Base-by-base conservation (phyloP, 768 basidiomycete genomes). In the Mycena epipterygia region DNA sequence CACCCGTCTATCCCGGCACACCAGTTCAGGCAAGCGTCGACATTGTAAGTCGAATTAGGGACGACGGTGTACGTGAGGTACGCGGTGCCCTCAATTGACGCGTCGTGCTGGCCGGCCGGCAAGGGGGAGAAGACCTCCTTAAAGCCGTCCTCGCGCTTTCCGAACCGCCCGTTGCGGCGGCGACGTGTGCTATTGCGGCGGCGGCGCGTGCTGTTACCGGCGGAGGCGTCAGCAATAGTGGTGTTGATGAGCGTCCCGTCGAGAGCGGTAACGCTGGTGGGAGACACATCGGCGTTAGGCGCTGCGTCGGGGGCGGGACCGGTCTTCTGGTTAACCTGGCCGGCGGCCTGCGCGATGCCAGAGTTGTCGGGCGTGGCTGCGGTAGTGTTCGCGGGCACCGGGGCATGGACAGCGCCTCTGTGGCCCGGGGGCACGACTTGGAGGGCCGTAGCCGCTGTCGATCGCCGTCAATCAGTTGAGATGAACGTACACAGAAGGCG, bases 41-140 rank as follows among this genome's bases (percentile, higher is more conserved):
- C 78, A 73, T 84, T 79, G 75, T 87, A 87, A 2, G 87, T 88
- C 33, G 80, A 70, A 72, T 87, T 87, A 58, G 76, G 70, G 3
- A 88, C 81, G 41, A 86, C 75, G 1, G 83, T 85, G 73, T 83
- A 88, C 14, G 86, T 87, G 30, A 87, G 76, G 73, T 86, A 87
- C 2, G 85, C 85, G 1, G 85, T 87, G n/a, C 85, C 85, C 75
- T 87, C 67, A 25, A 87, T 83, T 16, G 86, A 82, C 16, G 77
- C 85, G 68, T 83, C 84, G 16, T 65, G 77, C 13, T 76, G 64
- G 2, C 77, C 77, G n/a, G 76, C 80, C 3, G 83, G 81, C 5
- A 81, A 80, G 2, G 84, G 84, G 1, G 73, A 56, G 72, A 88
- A 88, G 7, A 87, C 82, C 21, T 79, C 68, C 16, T 80, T 74